Percentiles rank a stretch among this genome's conserved stretches.
Evolutionary conservation across 352 stramenopile genomes (phyloP).

Genomic region (Aphanomyces stellatus): DNA sequence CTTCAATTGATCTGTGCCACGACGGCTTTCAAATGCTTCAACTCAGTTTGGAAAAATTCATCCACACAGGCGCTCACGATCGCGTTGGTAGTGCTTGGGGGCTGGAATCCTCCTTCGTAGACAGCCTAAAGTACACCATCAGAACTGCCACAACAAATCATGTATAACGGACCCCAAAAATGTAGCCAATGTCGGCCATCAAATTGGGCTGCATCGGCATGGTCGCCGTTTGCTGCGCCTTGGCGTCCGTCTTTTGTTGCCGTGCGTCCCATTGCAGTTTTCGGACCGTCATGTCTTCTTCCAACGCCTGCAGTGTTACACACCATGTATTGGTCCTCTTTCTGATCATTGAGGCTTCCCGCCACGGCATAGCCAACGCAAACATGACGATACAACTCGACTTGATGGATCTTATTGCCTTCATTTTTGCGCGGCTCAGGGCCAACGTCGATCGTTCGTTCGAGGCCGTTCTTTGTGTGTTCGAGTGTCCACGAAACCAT

Average conservation of each 20-base stretch:
- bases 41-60: slow-evolving; percentile 13
- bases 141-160: not conserved
- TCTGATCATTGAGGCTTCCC: no score
- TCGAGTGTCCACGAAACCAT: no score
- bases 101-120: slow-evolving; percentile 5
- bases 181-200: slow-evolving; percentile 60
- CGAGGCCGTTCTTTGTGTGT: no score
- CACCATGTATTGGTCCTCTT: no score
- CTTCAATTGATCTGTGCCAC: not conserved
- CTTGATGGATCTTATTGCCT: no score
- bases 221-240: not conserved
- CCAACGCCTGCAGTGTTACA: not conserved
- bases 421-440: no score
- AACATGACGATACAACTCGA: no score
- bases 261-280: not conserved
- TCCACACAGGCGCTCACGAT: slow-evolving; percentile 4
- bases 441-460: no score
- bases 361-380: no score
- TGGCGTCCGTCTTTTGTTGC: not conserved
- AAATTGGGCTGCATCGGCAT: not conserved
- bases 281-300: not conserved
- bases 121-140: not conserved
- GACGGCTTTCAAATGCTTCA: slow-evolving; percentile 14
- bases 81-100: not conserved
- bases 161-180: slow-evolving; percentile 63